A percentile compares a stretch with the other conserved stretches of the same genome.
Evolutionary conservation across 352 stramenopile species (phyloP).

Genomic region (Pythium brassicae): DNA sequence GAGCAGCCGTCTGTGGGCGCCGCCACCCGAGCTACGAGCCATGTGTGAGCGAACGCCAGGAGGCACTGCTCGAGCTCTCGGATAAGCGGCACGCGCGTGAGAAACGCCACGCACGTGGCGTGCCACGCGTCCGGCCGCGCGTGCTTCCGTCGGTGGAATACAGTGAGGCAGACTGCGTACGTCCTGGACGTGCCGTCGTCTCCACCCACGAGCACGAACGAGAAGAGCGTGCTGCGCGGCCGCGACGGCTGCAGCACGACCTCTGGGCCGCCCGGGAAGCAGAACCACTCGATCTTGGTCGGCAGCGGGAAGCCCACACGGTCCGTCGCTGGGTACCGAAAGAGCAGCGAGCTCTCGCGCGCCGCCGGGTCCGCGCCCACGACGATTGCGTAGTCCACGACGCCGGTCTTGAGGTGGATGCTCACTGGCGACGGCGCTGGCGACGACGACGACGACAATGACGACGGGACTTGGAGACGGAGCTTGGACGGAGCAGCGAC

Average conservation of each 20-base stretch:
- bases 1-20: background rate
- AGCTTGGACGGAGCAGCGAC: conserved; percentile 14
- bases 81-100: conserved; percentile 65
- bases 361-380: conserved; percentile 28
- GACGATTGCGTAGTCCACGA: conserved; percentile 80
- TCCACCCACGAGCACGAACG: conserved; percentile 75
- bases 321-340: conserved; percentile 56
- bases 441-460: background rate
- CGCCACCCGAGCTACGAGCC: conserved; percentile 21
- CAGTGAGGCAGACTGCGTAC: conserved; percentile 67
- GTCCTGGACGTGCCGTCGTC: conserved; percentile 63
- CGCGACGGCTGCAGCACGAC: conserved; percentile 37
- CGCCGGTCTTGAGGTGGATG: conserved; percentile 44
- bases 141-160: conserved; percentile 46
- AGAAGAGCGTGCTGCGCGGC: conserved; percentile 60
- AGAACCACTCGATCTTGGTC: conserved; percentile 89
- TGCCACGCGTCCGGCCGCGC: conserved; percentile 41
- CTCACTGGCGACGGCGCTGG: conserved; percentile 8
- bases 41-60: conserved; percentile 46
- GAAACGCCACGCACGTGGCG: conserved; percentile 63
- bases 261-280: conserved; percentile 69
- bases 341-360: conserved; percentile 56
- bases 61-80: conserved; percentile 48
- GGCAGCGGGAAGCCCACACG: conserved; percentile 59
- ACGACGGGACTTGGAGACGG: conserved; percentile 7